A percentile compares a stretch with the other conserved stretches of the same genome.
phyloP scores from a whole-genome alignment of 2,329 filamentous ascomycete genomes.

The Fusarium armeniacum region DNA sequence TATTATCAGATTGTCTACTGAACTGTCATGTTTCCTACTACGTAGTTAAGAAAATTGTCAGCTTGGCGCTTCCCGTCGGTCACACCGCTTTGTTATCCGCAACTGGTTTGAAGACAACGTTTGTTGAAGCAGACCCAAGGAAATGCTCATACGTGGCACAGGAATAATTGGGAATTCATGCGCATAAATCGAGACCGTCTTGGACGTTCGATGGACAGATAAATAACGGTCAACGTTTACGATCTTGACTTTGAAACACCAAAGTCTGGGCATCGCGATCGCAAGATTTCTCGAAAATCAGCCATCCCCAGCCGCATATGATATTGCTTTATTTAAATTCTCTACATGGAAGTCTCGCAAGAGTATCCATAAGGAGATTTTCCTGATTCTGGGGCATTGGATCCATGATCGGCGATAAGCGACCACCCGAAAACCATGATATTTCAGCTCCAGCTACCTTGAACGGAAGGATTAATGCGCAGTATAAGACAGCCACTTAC shows the following conservation, averaged over 20 bases:
- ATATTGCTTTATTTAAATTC: too few species aligned
- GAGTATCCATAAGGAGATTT: neutral
- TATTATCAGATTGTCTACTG: neutral
- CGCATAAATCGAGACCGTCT: neutral
- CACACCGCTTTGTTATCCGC: neutral
- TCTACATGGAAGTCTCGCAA: neutral
- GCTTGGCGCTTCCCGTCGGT: neutral
- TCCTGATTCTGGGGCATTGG: neutral
- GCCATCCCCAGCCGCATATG: too few species aligned
- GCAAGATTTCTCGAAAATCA: neutral
- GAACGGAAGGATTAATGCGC: conserved; percentile 1
- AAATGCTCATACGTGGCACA: neutral
- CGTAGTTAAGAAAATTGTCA: neutral
- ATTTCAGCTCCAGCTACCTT: neutral
- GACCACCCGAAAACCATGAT: neutral
- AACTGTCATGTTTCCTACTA: neutral
- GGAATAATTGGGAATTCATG: too few species aligned
- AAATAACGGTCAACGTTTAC: neutral
- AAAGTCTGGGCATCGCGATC: conserved; percentile 8
- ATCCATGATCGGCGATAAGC: conserved; percentile 4
- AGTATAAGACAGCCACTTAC: conserved; percentile 1
- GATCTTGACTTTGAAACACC: neutral
- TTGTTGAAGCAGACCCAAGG: neutral
- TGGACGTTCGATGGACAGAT: neutral
- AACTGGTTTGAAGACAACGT: neutral